Percentiles rank a stretch among this genome's conserved stretches.
Conservation (phyloP, 352 stramenopile species). For the Pythium coloratum region DNA sequence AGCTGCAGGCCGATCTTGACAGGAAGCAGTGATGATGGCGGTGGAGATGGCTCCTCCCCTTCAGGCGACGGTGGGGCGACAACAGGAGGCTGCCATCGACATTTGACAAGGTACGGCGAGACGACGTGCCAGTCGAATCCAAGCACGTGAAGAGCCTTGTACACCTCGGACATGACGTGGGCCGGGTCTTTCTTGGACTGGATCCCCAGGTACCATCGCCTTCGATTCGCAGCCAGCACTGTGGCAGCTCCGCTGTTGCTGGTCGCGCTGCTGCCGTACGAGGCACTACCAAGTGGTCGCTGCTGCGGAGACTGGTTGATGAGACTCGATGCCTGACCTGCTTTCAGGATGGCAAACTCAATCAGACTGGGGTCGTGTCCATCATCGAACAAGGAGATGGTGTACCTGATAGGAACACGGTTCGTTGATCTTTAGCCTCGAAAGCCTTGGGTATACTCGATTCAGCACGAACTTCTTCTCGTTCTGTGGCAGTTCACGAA, state of each 20-base stretch:
- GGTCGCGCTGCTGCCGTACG: background rate
- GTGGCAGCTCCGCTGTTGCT: slow-evolving; percentile 4
- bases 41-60: slow-evolving; percentile 19
- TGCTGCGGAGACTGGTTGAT: slow-evolving; percentile 1
- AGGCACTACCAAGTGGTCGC: background rate
- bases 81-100: slow-evolving; percentile 85
- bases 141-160: slow-evolving; percentile 96
- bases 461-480: background rate
- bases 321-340: background rate
- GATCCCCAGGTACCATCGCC: slow-evolving; percentile 99
- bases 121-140: slow-evolving; percentile 97
- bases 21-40: slow-evolving; percentile 29
- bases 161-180: slow-evolving; percentile 99
- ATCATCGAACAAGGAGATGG: background rate
- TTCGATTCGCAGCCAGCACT: slow-evolving; percentile 56
- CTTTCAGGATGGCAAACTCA: background rate
- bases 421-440: background rate
- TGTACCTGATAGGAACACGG: background rate
- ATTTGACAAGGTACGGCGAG: slow-evolving; percentile 97
- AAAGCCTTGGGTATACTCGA: background rate
- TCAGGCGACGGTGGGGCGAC: slow-evolving; percentile 23
- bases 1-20: slow-evolving; percentile 97
- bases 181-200: slow-evolving; percentile 99
- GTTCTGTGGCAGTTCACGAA: background rate
- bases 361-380: background rate